phyloP scores from a whole-genome alignment of 192 early-diverging fungal species.

The Gaertneriomyces semiglobifer region DNA sequence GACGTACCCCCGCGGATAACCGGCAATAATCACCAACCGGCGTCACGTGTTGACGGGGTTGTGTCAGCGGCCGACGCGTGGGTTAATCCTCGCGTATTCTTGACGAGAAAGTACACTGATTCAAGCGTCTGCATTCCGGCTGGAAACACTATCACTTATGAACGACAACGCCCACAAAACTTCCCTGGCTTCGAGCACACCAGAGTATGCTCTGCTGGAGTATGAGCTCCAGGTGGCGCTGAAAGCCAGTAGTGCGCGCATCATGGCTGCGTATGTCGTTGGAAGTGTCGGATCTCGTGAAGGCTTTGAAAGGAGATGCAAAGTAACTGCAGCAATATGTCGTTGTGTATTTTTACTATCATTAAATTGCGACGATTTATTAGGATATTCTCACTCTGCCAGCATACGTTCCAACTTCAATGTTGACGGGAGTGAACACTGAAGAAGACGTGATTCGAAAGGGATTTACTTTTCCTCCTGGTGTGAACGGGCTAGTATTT shows the following conservation, averaged over 20 bases:
- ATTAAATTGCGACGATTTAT: background rate
- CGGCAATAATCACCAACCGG: no score
- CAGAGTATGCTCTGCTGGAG: constrained; percentile 51
- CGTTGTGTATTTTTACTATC: background rate
- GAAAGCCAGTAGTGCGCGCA: constrained; percentile 53
- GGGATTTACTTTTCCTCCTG: constrained; percentile 49
- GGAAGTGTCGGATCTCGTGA: constrained; percentile 52
- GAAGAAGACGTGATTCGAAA: constrained; percentile 58
- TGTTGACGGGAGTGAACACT: constrained; percentile 48
- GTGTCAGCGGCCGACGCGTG: no score
- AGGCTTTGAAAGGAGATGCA: constrained; percentile 54
- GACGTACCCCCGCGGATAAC: no score
- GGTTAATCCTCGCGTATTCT: no score
- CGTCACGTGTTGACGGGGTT: no score
- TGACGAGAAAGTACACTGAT: no score
- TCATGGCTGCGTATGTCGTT: constrained; percentile 42
- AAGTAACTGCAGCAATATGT: constrained; percentile 18
- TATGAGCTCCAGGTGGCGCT: constrained; percentile 56
- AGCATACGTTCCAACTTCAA: constrained; percentile 48
- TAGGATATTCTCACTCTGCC: constrained; percentile 44
- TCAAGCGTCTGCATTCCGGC: no score
- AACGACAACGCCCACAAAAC: constrained; percentile 25
- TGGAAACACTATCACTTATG: no score
- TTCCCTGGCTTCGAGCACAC: constrained; percentile 38
- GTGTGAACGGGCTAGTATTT: constrained; percentile 41